Percentiles rank a stretch among this genome's conserved stretches.
phyloP scores from a whole-genome alignment of 345 rosid genomes.

The Aurinia saxatilis region DNA sequence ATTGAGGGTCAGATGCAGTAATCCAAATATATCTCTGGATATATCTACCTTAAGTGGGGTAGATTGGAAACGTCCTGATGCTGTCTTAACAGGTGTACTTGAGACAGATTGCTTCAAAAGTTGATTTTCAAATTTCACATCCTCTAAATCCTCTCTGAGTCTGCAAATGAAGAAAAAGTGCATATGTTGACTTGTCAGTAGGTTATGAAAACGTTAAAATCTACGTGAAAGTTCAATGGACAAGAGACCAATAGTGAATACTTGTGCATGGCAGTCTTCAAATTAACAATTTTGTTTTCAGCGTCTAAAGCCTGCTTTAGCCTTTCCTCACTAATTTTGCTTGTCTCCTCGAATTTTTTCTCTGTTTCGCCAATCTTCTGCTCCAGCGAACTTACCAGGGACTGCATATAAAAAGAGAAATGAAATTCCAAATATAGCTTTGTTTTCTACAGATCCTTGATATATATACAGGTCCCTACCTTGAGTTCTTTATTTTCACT shows the following conservation, averaged over 20 bases:
- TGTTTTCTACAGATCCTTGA: background rate
- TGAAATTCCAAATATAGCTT: slow-evolving; percentile 10
- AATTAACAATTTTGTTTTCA: slow-evolving; percentile 62
- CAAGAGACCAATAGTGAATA: slow-evolving; percentile 21
- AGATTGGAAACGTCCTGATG: slow-evolving; percentile 48
- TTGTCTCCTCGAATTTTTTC: slow-evolving; percentile 73
- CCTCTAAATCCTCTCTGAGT: slow-evolving; percentile 70
- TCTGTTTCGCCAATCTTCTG: slow-evolving; percentile 80
- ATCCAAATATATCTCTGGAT: slow-evolving; percentile 2
- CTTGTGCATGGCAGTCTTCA: slow-evolving; percentile 93
- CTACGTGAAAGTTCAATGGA: background rate
- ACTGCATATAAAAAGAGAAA: slow-evolving; percentile 40
- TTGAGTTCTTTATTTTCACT: slow-evolving; percentile 82
- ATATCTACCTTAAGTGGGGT: slow-evolving; percentile 36
- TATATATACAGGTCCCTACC: slow-evolving; percentile 34
- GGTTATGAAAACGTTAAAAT: background rate
- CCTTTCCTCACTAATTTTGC: slow-evolving; percentile 78
- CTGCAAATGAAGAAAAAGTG: slow-evolving; percentile 36
- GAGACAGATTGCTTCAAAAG: slow-evolving; percentile 58
- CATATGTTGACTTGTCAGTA: background rate
- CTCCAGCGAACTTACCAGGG: slow-evolving; percentile 67
- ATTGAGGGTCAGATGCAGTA: slow-evolving; percentile 3
- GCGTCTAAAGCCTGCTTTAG: slow-evolving; percentile 86
- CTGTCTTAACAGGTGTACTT: slow-evolving; percentile 25
- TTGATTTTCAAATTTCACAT: slow-evolving; percentile 66